Base-by-base conservation (phyloP, 306 rosid genomes). In the Rosa persica region DNA sequence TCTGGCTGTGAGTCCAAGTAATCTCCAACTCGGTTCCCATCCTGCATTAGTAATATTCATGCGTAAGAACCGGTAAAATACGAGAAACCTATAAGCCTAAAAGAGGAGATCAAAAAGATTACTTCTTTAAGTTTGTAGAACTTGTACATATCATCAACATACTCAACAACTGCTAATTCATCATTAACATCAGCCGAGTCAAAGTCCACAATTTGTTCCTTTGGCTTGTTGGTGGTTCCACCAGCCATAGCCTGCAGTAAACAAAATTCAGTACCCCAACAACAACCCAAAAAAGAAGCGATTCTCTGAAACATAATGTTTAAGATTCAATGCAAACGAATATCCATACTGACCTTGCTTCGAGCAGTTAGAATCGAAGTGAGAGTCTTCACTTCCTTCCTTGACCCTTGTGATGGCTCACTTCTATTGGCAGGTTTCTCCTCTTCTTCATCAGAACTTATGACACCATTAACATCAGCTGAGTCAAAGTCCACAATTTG, bases 81-180 rank as follows among this genome's bases (percentile, higher is more conserved):
- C 0, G 77, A 39, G n/a, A 64, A 0, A 20, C 6, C 15, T 5
- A 76, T n/a, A 73, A 12, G 52, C 44, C 25, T 4, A 19, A 23
- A 38, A 70, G 22, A 67, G 36, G 68, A 27, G 12, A 27, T 27
- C 30, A 27, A 30, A 8, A 0, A 39, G 57, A 38, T 11, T 86
- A 89, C 97, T 73, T 93, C 96, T 58, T 92, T 80, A 34, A 78
- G 84, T 77, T 86, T 91, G 84, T 87, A 93, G 67, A 68, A 89
- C 61, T 76, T 57, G 69, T 91, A 93, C 68, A 89, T 81, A 47
- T 93, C 98, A 83, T 93, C 96, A 57, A 90, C 23, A 66, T 93
- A 91, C 68, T 91, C 98, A 0, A 85, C 81, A 52, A 89, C 98
- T 12, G 93, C 92, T 79, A 93, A 77, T 83, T 93, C 96, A 76